These are phyloP conservation scores for Sonneratia alba DNA, from an alignment of 345 rosid species.

Conservation along the genomic window DNA sequence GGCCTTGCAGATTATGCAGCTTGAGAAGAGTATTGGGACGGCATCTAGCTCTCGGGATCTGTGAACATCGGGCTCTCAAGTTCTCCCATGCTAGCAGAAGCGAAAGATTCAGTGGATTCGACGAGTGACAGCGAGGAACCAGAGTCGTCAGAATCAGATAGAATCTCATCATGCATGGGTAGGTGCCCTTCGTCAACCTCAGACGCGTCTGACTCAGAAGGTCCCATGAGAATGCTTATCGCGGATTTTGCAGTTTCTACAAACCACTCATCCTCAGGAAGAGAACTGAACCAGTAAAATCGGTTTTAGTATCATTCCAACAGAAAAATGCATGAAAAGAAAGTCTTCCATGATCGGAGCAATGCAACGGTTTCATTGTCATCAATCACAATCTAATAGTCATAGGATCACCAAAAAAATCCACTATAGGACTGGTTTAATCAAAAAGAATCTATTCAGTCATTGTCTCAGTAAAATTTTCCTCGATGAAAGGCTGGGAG, in stretches of 20 bases:
- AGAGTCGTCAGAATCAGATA: conserved; percentile 49
- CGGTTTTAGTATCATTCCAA: neutral
- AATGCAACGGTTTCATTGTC: neutral
- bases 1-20: neutral
- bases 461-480: neutral
- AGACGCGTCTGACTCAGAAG: conserved; percentile 73
- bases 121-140: conserved; percentile 54
- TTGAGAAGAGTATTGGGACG: neutral
- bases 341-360: neutral
- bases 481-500: neutral
- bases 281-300: conserved; percentile 29
- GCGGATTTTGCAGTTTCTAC: conserved; percentile 85
- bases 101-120: conserved; percentile 73
- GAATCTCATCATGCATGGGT: conserved; percentile 24
- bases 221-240: conserved; percentile 64
- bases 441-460: neutral
- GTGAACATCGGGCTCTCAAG: conserved; percentile 67
- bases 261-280: conserved; percentile 85
- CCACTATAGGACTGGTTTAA: neutral
- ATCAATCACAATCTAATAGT: no score
- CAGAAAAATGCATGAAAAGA: neutral
- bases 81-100: conserved; percentile 93
- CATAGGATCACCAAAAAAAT: neutral
- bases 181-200: conserved; percentile 62
- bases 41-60: conserved; percentile 45